Conservation (phyloP, 495 filamentous ascomycete species). For the Usnea hakonensis region DNA sequence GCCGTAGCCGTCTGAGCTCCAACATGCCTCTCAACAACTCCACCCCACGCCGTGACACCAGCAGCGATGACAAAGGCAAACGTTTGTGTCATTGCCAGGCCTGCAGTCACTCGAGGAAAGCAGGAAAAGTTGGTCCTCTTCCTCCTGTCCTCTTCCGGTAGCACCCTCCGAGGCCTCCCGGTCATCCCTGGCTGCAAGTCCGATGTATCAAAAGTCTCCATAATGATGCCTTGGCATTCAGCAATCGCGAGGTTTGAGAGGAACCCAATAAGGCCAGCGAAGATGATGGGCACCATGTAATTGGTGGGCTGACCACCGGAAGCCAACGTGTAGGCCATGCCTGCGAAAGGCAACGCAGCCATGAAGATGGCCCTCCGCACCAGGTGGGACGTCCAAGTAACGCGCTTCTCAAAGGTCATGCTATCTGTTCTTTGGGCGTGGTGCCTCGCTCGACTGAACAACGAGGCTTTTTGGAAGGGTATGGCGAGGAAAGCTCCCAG, state of each 20-base stretch:
- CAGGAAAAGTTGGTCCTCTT: slow-evolving; percentile 60
- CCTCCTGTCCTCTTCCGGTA: slow-evolving; percentile 38
- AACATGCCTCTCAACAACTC: slow-evolving; percentile 49
- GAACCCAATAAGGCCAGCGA: slow-evolving; percentile 60
- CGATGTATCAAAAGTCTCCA: slow-evolving; percentile 73
- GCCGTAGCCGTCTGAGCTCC: slow-evolving; percentile 60
- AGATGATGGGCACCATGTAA: slow-evolving; percentile 54
- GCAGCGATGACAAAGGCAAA: slow-evolving; percentile 59
- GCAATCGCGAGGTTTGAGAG: slow-evolving; percentile 64
- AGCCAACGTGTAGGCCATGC: slow-evolving; percentile 55
- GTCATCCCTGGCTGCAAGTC: slow-evolving; percentile 61
- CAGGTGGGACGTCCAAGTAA: slow-evolving; percentile 61
- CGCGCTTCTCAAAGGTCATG: slow-evolving; percentile 50
- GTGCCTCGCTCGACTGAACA: slow-evolving; percentile 55
- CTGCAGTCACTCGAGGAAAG: slow-evolving; percentile 63
- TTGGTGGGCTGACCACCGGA: slow-evolving; percentile 50
- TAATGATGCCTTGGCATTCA: slow-evolving; percentile 67
- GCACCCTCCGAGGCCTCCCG: slow-evolving; percentile 41
- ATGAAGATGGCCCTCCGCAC: slow-evolving; percentile 59
- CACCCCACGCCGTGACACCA: slow-evolving; percentile 54
- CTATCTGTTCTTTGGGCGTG: slow-evolving; percentile 47
- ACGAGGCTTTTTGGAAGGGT: slow-evolving; percentile 60
- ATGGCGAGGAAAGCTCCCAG: slow-evolving; percentile 59
- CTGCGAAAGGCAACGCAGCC: slow-evolving; percentile 55
- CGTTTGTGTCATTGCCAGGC: slow-evolving; percentile 60